Base-by-base conservation (phyloP, 148 eudicot genomes). In the Fallopia convolvulus region DNA sequence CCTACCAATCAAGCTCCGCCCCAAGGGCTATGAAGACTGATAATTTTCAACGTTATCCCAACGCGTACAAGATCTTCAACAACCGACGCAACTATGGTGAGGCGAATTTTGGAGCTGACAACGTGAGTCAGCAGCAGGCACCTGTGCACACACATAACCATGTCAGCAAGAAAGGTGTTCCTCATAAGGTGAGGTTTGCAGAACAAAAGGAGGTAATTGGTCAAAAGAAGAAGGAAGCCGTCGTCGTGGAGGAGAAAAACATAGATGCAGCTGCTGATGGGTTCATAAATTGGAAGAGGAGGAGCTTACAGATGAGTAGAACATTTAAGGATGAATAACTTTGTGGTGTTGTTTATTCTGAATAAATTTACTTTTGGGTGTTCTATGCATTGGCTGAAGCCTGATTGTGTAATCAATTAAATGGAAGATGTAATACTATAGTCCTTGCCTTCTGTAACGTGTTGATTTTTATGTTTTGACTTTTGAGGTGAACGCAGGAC, bases 211-310 rank as follows among this genome's bases (percentile, higher is more conserved):
- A 39, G 44, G 72, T 5, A 20, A 33, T 68, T 3, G 80, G 52
- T 15, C 49, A 36, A 65, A 60, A 33, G 17, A 71, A 53, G n/a
- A 79, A 82, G 14, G 30, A 58, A 2, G 17, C 9, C 8, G 36
- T 74, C 13, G 79, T 41, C 39, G 26, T 30, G 50, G 74, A 80
- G 23, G 80, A 58, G 65, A 7, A 83, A 41, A 74, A 20, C 71
- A 55, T 91, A 50, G 89, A 91, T 77, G 58, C 52, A 6, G 85
- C 76, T 33, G 91, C 92, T 53, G 85, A 89, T 53, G 84, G 81
- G 6, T 89, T 82, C 80, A 89, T 89, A 71, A 75, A 81, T 79
- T 39, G 61, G 72, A 89, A 78, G 74, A 88, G 81, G 70, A 87
- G 63, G 72, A 68, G 46, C 46, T 68, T 68, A 39, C 72, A 68